Evolutionary conservation across 2,329 filamentous ascomycete genomes (phyloP), one percentile per base, ranked within the genome.

Genomic region (Calonectria crousiana): DNA sequence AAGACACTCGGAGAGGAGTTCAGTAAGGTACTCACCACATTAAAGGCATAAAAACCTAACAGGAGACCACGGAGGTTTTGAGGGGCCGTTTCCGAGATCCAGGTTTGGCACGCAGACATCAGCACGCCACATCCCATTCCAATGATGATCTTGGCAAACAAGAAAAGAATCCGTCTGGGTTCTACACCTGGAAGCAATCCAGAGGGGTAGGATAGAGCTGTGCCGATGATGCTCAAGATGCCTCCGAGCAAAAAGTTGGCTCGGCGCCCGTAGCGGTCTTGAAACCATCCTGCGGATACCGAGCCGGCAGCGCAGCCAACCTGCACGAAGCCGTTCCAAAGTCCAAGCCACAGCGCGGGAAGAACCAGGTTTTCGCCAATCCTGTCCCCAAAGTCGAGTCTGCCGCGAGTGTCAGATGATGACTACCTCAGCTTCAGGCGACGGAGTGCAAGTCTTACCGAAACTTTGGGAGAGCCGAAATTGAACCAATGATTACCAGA

Each of bases 241-340:
- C 64, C 52, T 5, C 67, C 68, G 5, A 58, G 11, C 36, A 69
- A 18, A n/a, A 75, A 51, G 6, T 18, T 69, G 5, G 30, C 36
- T 16, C 38, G 51, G 23, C 74, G 67, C 4, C 74, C 71, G 16
- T 66, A 51, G 8, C 72, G 65, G 11, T 74, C 71, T 13, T 71
- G 64, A 2, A 74, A 41, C 56, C 53, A 74, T 5, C 71, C 74
- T 13, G 60, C 68, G 0, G 47, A 20, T 4, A 74, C 26, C 9
- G 68, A 53, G 18, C 74, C 74, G 8, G 58, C 13, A 1, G 49
- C 65, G 9, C n/a, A 16, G n/a, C 68, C 65, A 9, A 44, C 38
- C 20, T 69, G 74, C 5, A 52, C 28, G 0, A 69, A 28, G n/a
- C 53, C 68, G 11, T 52, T 71, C 71, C 71, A 75, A 4, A 75